Conservation (phyloP, 2,329 filamentous ascomycete genomes). For the Colletotrichum sp. region DNA sequence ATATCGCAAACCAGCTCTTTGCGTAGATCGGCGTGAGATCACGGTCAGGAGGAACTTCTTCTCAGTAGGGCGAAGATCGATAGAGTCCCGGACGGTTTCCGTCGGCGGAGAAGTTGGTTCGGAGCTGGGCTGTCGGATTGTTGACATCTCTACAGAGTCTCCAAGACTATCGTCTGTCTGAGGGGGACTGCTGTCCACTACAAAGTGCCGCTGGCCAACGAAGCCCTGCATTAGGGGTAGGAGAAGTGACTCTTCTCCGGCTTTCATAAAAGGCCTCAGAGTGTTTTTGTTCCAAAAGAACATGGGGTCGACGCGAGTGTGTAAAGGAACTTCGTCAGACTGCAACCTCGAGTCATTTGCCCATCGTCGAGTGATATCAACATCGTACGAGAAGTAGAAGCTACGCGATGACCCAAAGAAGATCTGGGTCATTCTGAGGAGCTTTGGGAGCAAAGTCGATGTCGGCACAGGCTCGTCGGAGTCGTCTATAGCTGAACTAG, state of each 20-base stretch:
- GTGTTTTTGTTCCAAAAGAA: slow-evolving; percentile 94
- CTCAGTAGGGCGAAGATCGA: slow-evolving; percentile 53
- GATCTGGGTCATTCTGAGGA: slow-evolving; percentile 82
- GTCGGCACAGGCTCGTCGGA: slow-evolving; percentile 31
- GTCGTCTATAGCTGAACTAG: slow-evolving; percentile 46
- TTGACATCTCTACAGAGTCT: slow-evolving; percentile 52
- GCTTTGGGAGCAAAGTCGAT: slow-evolving; percentile 74
- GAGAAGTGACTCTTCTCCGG: slow-evolving; percentile 73
- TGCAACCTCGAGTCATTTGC: slow-evolving; percentile 43
- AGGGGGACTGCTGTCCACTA: slow-evolving; percentile 67
- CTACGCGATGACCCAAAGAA: slow-evolving; percentile 82
- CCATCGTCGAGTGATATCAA: slow-evolving; percentile 81
- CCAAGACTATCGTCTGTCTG: slow-evolving; percentile 53
- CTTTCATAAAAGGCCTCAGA: slow-evolving; percentile 73
- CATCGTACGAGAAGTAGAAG: slow-evolving; percentile 95
- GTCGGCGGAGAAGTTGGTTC: slow-evolving; percentile 27
- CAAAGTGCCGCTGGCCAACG: slow-evolving; percentile 84
- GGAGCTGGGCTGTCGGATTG: slow-evolving; percentile 37
- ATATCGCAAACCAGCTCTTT: slow-evolving; percentile 88
- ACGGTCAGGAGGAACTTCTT: slow-evolving; percentile 80
- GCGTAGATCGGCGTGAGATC: slow-evolving; percentile 86
- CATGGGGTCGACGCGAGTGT: slow-evolving; percentile 74
- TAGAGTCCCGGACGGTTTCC: slow-evolving; percentile 31
- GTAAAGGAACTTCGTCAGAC: slow-evolving; percentile 64
- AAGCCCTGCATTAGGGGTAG: slow-evolving; percentile 94